Base-by-base conservation (phyloP, 768 basidiomycete genomes). In the Suillus placidus region DNA sequence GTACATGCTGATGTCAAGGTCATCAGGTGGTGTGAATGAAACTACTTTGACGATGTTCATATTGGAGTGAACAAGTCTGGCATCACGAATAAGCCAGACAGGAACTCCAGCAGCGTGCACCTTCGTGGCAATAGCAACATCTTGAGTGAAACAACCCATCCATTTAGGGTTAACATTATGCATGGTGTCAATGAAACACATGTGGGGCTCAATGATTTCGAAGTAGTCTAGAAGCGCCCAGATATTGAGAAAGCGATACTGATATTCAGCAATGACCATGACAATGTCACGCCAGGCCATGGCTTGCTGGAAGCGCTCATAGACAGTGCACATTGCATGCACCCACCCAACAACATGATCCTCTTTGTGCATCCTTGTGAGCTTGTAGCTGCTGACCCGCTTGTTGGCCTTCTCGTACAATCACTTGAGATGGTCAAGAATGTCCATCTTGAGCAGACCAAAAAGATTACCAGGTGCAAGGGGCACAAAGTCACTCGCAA, bases 141-240 rank as follows among this genome's bases (percentile, higher is more conserved):
- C 40, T 16, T 61, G 8, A 9, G 60, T 61, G 60, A 61, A 61
- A 61, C 34, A 34, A 6, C 60, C 60, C 60, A 61, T 61, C 60
- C 34, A 43, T 32, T n/a, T n/a, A 32, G 20, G 37, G 34, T 61
- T 8, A 32, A 61, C 20, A 8, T 35, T 30, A 18, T 45, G 34
- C 1, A 16, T 35, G 18, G 42, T 42, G 42, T 42, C 42, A 18
- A 42, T 6, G 16, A 42, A 42, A 18, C 42, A 16, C 18, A 61
- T 20, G 35, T 18, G 40, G 42, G 40, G 60, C 18, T 20, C 20
- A 16, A 61, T 61, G 4, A 42, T 35, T 23, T 40, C 9, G 6
- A 23, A 16, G 42, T 5, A 61, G 30, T 61, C 35, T n/a, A 35
- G 30, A 42, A 37, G 20, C 10, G 16, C 60, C 16, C 42, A 42